Percentiles rank a stretch among this genome's conserved stretches.
These are phyloP conservation scores for Fusarium albosuccineum DNA, from an alignment of 2,329 filamentous ascomycete species.

Conservation along the genomic window DNA sequence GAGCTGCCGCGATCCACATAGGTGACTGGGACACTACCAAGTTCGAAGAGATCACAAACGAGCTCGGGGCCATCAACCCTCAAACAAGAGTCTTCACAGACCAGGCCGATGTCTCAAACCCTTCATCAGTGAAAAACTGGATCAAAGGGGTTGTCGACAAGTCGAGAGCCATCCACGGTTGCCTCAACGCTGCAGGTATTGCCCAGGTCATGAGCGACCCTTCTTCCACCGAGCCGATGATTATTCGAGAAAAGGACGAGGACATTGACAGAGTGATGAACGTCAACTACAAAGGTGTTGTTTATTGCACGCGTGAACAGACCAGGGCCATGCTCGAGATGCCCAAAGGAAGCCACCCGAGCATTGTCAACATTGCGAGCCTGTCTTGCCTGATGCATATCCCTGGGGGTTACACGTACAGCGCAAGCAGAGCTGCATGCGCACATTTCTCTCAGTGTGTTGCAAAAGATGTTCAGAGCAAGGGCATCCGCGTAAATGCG, in stretches of 20 bases:
- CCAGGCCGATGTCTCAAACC: background rate
- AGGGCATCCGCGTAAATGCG: too few species aligned
- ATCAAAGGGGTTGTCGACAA: too few species aligned
- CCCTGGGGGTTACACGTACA: background rate
- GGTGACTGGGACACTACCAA: too few species aligned
- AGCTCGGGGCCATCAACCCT: too few species aligned
- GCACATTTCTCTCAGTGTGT: too few species aligned
- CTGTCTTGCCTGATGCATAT: background rate
- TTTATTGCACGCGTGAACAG: background rate
- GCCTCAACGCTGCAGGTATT: background rate
- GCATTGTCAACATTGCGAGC: background rate
- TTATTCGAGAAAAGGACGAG: background rate
- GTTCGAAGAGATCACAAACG: too few species aligned
- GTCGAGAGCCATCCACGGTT: background rate
- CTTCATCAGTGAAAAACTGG: background rate
- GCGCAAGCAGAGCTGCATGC: too few species aligned
- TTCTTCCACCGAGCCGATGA: background rate
- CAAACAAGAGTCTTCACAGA: background rate
- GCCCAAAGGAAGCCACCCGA: background rate
- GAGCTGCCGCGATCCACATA: too few species aligned
- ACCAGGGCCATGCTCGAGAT: background rate
- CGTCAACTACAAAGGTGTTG: background rate
- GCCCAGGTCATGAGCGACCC: background rate
- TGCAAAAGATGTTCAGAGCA: too few species aligned
- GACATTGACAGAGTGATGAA: background rate